phyloP scores from a whole-genome alignment of 768 basidiomycete genomes.

The Sporobolomyces phaffii region DNA sequence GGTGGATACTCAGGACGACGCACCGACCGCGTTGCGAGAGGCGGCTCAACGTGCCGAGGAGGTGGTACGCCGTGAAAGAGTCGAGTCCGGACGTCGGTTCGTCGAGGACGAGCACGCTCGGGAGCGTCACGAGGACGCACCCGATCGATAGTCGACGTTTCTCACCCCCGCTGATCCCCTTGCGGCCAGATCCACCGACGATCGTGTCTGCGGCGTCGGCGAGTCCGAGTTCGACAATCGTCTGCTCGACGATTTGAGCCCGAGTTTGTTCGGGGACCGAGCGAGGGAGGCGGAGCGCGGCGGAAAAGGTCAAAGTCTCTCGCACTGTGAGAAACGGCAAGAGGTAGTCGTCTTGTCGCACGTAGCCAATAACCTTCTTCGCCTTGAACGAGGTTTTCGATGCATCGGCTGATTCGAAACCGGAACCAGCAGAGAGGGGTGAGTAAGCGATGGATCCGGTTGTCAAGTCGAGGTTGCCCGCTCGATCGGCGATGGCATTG shows the following conservation, averaged over 20 bases:
- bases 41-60: constrained; percentile 49
- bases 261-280: constrained; percentile 45
- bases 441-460: constrained; percentile 41
- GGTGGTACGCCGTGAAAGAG: constrained; percentile 43
- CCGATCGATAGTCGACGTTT: constrained; percentile 55
- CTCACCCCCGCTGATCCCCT: constrained; percentile 56
- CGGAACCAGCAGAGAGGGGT: constrained; percentile 11
- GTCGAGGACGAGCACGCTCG: constrained; percentile 59
- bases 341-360: constrained; percentile 45
- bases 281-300: constrained; percentile 48
- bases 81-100: constrained; percentile 53
- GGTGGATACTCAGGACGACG: constrained; percentile 62
- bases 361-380: constrained; percentile 44
- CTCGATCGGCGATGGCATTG: constrained; percentile 42
- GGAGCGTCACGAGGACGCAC: constrained; percentile 58
- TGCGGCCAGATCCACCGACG: constrained; percentile 56
- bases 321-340: constrained; percentile 46
- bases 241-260: constrained; percentile 50
- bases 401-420: background rate
- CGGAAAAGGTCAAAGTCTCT: constrained; percentile 45
- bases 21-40: constrained; percentile 52
- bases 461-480: constrained; percentile 19
- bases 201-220: constrained; percentile 50
- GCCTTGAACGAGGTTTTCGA: constrained; percentile 2
- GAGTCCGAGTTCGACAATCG: constrained; percentile 51